Base-by-base conservation (phyloP, 1,284 basidiomycete genomes). In the Ustilago lituana region DNA sequence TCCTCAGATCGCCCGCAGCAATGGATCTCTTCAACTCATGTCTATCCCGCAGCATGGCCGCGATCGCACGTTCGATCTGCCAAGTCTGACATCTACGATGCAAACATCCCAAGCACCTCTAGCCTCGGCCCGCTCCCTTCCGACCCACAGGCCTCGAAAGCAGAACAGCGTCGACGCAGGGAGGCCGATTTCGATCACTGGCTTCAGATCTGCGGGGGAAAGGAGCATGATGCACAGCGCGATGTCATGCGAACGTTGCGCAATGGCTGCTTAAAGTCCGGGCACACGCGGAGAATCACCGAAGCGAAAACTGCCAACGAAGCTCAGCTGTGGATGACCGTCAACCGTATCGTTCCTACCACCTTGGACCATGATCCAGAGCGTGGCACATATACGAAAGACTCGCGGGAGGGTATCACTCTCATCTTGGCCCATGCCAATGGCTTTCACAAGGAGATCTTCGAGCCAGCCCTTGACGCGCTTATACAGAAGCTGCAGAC, bases 381-480 rank as follows among this genome's bases (percentile, higher is more conserved):
- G 19, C 19, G 38, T 17, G 31, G 20, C 27, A 17, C 50, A 4
- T 12, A 45, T 1, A 23, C 19, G 10, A 40, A 57, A 19, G 54
- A 59, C 22, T 20, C 51, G 3, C 39, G 51, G 29, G 20, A 73
- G 35, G 56, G 59, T 4, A 36, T 90, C 33, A 92, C 90, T 0
- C 83, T 93, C 35, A 86, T 93, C 61, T 83, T 90, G 38, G 86
- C 87, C 8, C 91, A 93, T 76, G 91, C 90, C 1, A 93, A 90
- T 80, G 91, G 92, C 8, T 88, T 93, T 72, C 87, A 88, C 64
- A 93, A 93, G 82, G 90, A 92, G 87, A 87, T 85, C 27, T 92
- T 89, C 87, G 89, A 91, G 74, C 87, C 89, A 0, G 86, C 85
- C 4, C 62, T 92, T 0, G 81, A 82, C 0, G 71, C 84, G 32